Evolutionary conservation across 805 yeast genomes (phyloP).

Genomic region (Yamadazyma sp.): DNA sequence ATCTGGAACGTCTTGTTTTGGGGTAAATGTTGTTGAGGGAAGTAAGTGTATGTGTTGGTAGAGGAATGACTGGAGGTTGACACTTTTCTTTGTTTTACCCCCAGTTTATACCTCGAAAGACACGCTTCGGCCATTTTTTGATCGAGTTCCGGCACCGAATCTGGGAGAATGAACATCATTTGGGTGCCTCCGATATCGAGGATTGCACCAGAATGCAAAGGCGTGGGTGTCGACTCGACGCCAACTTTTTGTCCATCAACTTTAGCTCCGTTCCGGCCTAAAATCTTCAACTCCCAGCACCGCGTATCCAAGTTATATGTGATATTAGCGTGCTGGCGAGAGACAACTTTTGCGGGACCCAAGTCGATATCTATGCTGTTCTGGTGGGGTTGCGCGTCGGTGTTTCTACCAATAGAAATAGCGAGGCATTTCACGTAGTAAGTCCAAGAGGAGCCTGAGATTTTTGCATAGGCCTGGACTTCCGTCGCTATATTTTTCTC

Average conservation of each 20-base stretch:
- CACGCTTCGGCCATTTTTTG: slow-evolving; percentile 43
- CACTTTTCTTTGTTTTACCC: slow-evolving; percentile 22
- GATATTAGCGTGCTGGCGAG: slow-evolving; percentile 85
- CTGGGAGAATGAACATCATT: slow-evolving; percentile 98
- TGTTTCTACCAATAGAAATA: slow-evolving; percentile 84
- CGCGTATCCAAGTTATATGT: slow-evolving; percentile 72
- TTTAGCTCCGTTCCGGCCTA: slow-evolving; percentile 92
- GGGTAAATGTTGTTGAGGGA: slow-evolving; percentile 21
- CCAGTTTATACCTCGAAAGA: slow-evolving; percentile 30
- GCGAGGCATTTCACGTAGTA: slow-evolving; percentile 80
- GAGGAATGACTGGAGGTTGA: slow-evolving; percentile 10
- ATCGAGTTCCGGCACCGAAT: slow-evolving; percentile 71
- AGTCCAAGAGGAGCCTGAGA: slow-evolving; percentile 93
- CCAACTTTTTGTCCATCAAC: slow-evolving; percentile 68
- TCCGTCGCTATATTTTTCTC: slow-evolving; percentile 67
- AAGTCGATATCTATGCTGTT: slow-evolving; percentile 74
- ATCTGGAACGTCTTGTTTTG: slow-evolving; percentile 51
- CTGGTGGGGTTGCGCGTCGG: slow-evolving; percentile 33
- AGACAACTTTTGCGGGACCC: slow-evolving; percentile 97
- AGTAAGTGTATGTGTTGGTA: slow-evolving; percentile 14
- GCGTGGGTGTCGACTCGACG: slow-evolving; percentile 51
- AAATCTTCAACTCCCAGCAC: slow-evolving; percentile 80
- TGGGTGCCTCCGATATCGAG: slow-evolving; percentile 96
- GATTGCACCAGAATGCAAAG: slow-evolving; percentile 82
- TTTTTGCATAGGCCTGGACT: slow-evolving; percentile 97